Percentiles rank a stretch among this genome's conserved stretches.
Conservation (phyloP, 768 basidiomycete genomes). For the Kwoniella dendrophila region DNA sequence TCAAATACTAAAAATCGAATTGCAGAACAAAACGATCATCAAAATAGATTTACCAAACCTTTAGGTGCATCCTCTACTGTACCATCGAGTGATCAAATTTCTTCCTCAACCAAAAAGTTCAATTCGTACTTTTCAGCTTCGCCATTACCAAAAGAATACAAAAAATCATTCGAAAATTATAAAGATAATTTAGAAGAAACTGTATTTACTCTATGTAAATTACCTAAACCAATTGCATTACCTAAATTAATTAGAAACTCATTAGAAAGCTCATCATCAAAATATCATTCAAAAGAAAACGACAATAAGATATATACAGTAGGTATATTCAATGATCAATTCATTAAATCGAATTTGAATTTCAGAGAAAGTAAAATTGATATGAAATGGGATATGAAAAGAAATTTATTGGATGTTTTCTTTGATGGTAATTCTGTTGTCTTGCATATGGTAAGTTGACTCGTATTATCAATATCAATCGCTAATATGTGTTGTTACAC, state of each 20-base stretch:
- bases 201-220: neutral
- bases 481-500: neutral
- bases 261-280: no score
- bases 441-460: constrained; percentile 6
- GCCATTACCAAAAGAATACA: neutral
- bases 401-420: neutral
- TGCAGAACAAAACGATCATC: no score
- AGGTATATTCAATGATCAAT: neutral
- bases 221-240: constrained; percentile 9
- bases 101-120: no score
- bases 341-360: neutral
- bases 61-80: no score
- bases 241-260: neutral
- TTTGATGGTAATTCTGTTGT: neutral
- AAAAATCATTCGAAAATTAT: neutral
- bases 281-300: neutral
- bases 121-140: no score
- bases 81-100: no score
- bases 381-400: constrained; percentile 3
- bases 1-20: no score
- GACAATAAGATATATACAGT: neutral
- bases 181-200: neutral
- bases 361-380: neutral
- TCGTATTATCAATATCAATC: neutral
- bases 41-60: no score